A percentile compares a stretch with the other conserved stretches of the same genome.
phyloP scores from a whole-genome alignment of 441 rosid genomes.

The Erysimum pusillum region DNA sequence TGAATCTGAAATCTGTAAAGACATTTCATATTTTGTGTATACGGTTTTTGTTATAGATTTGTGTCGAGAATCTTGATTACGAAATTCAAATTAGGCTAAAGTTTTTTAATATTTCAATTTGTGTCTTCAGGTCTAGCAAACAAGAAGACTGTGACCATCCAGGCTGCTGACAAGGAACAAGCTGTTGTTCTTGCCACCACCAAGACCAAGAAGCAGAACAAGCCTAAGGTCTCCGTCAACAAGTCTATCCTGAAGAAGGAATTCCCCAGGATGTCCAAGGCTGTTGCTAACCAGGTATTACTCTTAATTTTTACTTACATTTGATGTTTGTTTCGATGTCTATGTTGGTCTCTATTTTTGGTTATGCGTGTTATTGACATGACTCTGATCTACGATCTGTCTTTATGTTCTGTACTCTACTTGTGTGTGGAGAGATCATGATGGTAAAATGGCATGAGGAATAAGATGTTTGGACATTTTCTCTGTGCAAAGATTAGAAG shows the following conservation, averaged over 20 bases:
- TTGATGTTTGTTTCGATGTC: background rate
- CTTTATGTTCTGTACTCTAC: background rate
- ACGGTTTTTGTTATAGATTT: background rate
- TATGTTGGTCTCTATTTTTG: conserved; percentile 4
- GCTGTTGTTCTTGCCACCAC: conserved; percentile 74
- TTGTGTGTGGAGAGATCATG: conserved; percentile 1
- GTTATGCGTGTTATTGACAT: background rate
- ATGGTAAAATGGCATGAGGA: background rate
- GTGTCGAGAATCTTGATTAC: background rate
- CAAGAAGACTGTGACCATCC: conserved; percentile 80
- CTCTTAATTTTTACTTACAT: background rate
- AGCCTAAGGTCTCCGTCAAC: conserved; percentile 60
- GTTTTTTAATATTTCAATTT: background rate
- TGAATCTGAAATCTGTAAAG: background rate
- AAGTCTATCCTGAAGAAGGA: conserved; percentile 68
- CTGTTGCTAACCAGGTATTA: conserved; percentile 65
- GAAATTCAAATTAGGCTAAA: background rate
- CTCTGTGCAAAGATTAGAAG: background rate
- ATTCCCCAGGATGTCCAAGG: conserved; percentile 73
- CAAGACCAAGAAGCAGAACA: conserved; percentile 77
- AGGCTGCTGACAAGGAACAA: conserved; percentile 68
- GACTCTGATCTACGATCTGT: background rate
- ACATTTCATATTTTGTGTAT: background rate
- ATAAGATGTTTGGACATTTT: background rate
- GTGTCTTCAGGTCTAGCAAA: conserved; percentile 71